Base-by-base conservation (phyloP, 441 rosid species). In the Jatropha multifida region DNA sequence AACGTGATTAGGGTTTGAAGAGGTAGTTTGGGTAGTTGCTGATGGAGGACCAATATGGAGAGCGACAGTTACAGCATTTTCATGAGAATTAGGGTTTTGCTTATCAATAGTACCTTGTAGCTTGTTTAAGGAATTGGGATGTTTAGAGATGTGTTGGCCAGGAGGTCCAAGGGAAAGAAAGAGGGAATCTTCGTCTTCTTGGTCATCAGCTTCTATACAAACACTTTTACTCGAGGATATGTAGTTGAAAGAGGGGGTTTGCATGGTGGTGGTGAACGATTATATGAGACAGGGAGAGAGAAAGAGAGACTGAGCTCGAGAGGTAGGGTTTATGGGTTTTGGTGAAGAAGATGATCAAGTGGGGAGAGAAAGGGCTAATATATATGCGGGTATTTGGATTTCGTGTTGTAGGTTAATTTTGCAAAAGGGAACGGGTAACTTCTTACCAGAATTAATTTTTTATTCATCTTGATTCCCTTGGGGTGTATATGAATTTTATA, bases 151-250 rank as follows among this genome's bases (percentile, higher is more conserved):
- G 15, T 60, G 72, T 71, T 82, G 92, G 70, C 93, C 94, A 8
- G 97, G 96, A 75, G 89, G 96, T 64, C 87, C 88, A 70, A 93
- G 96, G 64, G 96, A 84, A 78, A 93, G 94, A 75, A 84, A 80
- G 76, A 91, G 82, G 76, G 88, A 86, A 73, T 88, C 90, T 75
- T 87, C 92, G 67, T 88, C 90, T 80, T 79, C 82, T 41, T 78
- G 81, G 14, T 73, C 77, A 78, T 83, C 83, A 65, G 83, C 80
- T 73, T 84, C 89, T 52, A 85, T 66, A 80, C 80, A 81, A 73
- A 76, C 67, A 71, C 84, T 83, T 71, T 72, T 82, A 71, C 81
- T 76, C 0, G 87, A 84, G 76, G 88, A 85, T 74, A 81, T 75
- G 87, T 78, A 79, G 63, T 80, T 65, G 72, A 82, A 77, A 9